Evolutionary conservation across 1,139 yeast genomes (phyloP).

Genomic region (Suhomyces maxii): DNA sequence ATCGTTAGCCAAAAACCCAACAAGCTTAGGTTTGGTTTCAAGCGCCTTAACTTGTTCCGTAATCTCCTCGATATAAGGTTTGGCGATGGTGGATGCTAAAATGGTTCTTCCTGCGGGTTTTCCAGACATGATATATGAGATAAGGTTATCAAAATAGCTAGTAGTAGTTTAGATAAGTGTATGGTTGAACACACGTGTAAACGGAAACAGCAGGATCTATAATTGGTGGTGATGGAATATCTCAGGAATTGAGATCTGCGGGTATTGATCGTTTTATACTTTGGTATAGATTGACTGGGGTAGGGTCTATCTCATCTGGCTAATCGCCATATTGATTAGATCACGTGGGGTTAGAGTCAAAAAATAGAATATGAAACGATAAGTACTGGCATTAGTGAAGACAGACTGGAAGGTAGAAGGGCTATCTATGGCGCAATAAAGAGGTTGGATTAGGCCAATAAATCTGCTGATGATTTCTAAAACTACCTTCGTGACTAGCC

Average conservation of each 20-base stretch:
- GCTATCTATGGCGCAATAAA: no score
- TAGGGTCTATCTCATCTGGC: background rate
- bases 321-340: constrained; percentile 6
- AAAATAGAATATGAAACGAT: background rate
- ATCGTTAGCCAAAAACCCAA: constrained; percentile 85
- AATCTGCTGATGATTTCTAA: no score
- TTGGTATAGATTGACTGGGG: background rate
- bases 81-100: constrained; percentile 84
- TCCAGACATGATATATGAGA: constrained; percentile 10
- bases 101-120: constrained; percentile 74
- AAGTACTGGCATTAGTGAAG: no score
- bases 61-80: constrained; percentile 75
- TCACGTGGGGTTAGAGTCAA: constrained; percentile 12
- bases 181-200: background rate
- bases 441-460: no score
- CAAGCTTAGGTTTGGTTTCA: constrained; percentile 64
- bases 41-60: constrained; percentile 55
- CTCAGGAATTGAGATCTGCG: background rate
- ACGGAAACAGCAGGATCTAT: background rate
- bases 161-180: background rate
- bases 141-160: background rate
- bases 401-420: no score
- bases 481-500: no score
- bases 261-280: background rate
- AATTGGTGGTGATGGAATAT: background rate